These are phyloP conservation scores for Solanum rostratum DNA, from an alignment of 257 asterid genomes.

Conservation along the genomic window DNA sequence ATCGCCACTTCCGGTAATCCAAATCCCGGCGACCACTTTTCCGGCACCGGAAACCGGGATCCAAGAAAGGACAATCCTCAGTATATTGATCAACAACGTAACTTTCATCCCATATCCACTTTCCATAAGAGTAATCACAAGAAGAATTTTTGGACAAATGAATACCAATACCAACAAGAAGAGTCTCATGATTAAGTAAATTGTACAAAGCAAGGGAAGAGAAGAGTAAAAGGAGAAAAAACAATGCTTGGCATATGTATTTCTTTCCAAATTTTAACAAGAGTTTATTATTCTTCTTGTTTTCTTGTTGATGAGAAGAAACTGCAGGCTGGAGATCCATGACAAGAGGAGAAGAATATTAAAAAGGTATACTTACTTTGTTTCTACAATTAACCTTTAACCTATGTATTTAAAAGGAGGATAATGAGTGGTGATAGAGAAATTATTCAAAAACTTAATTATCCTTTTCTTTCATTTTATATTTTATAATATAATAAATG, in stretches of 20 bases:
- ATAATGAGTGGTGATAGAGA: background rate
- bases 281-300: background rate
- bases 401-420: background rate
- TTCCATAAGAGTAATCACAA: conserved; percentile 62
- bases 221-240: conserved; percentile 25
- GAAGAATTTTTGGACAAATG: conserved; percentile 9
- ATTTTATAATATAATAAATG: too few relatives aligned
- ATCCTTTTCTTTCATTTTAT: too few relatives aligned
- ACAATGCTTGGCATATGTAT: conserved; percentile 16
- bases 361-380: background rate
- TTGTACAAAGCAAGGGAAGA: conserved; percentile 16
- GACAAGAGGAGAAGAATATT: background rate
- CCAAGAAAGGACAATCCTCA: conserved; percentile 77
- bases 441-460: background rate
- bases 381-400: background rate
- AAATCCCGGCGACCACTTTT: conserved; percentile 44
- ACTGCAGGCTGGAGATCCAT: conserved; percentile 18
- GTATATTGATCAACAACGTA: conserved; percentile 28
- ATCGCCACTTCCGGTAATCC: conserved; percentile 69
- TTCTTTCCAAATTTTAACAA: conserved; percentile 6
- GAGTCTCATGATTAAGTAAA: conserved; percentile 18
- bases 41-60: conserved; percentile 81
- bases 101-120: conserved; percentile 63
- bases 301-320: background rate
- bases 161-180: conserved; percentile 16